A percentile compares a stretch with the other conserved stretches of the same genome.
Conservation (phyloP, 73 alveolate species). For the Stentor coeruleus region DNA sequence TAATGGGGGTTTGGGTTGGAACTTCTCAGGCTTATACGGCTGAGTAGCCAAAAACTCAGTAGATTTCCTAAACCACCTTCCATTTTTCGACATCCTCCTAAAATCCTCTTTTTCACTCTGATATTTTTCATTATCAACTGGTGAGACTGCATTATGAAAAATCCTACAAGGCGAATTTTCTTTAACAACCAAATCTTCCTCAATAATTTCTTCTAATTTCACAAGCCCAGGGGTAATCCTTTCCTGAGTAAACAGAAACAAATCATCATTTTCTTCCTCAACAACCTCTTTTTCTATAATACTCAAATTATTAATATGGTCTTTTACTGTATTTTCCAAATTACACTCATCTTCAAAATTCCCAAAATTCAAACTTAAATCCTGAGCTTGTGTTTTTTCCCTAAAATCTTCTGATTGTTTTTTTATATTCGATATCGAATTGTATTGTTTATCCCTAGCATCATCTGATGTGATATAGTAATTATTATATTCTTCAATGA, state of each 20-base stretch:
- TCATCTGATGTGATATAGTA: too few relatives aligned
- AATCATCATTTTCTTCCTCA: neutral
- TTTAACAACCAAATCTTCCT: neutral
- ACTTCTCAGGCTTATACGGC: neutral
- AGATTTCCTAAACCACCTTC: constrained; percentile 1
- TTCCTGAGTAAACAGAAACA: neutral
- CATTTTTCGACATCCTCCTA: neutral
- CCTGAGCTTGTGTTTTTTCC: neutral
- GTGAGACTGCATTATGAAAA: too few relatives aligned
- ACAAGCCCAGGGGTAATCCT: constrained; percentile 1
- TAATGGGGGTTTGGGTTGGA: neutral
- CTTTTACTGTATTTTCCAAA: neutral
- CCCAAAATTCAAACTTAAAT: neutral
- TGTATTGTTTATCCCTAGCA: too few relatives aligned
- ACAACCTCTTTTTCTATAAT: neutral
- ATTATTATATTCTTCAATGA: neutral
- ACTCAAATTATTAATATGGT: neutral
- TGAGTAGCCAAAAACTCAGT: neutral
- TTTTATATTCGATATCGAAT: too few relatives aligned
- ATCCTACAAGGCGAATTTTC: neutral
- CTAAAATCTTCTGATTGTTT: too few relatives aligned
- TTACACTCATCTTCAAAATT: neutral
- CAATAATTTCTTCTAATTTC: neutral
- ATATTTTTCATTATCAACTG: neutral
- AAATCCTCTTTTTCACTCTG: neutral